Percentiles rank a stretch among this genome's conserved stretches.
Conservation (phyloP, 768 basidiomycete genomes). For the Russula sp. region DNA sequence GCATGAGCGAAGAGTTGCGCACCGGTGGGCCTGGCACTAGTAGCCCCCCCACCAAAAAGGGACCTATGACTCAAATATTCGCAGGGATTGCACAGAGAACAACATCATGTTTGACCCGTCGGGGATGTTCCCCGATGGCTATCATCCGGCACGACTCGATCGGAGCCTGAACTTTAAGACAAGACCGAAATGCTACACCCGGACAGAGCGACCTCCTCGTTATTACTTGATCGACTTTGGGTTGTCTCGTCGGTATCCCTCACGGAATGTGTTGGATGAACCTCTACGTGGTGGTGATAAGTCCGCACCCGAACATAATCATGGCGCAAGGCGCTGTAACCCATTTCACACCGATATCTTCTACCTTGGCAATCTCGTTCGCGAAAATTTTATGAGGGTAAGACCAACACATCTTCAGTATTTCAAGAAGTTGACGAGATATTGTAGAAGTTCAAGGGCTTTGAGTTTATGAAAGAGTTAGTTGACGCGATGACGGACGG, state of each 20-base stretch:
- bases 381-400: slow-evolving; percentile 14
- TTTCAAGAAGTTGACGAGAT: not conserved
- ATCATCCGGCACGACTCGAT: slow-evolving; percentile 3
- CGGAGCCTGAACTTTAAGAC: slow-evolving; percentile 2
- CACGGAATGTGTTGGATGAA: slow-evolving; percentile 10
- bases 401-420: not conserved
- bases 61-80: not conserved
- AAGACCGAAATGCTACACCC: slow-evolving; percentile 17
- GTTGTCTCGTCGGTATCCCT: slow-evolving; percentile 19
- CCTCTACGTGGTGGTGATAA: slow-evolving; percentile 25
- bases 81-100: slow-evolving; percentile 9
- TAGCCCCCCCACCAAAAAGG: not conserved
- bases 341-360: slow-evolving; percentile 26
- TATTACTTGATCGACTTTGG: slow-evolving; percentile 30
- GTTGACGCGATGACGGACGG: slow-evolving; percentile 31
- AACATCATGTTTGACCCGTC: slow-evolving; percentile 17
- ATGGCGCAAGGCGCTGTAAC: slow-evolving; percentile 6
- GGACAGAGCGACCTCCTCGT: slow-evolving; percentile 23
- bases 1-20: slow-evolving; percentile 5
- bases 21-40: not conserved
- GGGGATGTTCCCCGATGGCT: slow-evolving; percentile 6
- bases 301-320: slow-evolving; percentile 24
- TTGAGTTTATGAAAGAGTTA: slow-evolving; percentile 13
- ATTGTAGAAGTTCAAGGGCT: slow-evolving; percentile 19
- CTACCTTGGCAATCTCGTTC: slow-evolving; percentile 24